phyloP scores from a whole-genome alignment of 202 grass and related monocot species.

The Brachypodium distachyon region DNA sequence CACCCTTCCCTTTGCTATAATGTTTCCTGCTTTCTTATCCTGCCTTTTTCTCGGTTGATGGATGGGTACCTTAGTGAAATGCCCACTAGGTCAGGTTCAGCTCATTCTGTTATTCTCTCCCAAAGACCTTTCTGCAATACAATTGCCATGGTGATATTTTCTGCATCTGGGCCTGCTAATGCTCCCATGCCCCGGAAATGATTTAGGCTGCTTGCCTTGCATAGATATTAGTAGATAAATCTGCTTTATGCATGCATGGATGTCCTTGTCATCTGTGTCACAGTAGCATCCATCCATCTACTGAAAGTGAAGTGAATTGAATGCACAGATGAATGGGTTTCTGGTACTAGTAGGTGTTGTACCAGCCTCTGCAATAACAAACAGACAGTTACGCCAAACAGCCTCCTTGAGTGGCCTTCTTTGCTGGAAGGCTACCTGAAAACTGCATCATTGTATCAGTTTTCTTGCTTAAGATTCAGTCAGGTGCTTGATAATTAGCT shows the following conservation, averaged over 20 bases:
- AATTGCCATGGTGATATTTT: neutral
- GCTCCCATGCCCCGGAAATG: neutral
- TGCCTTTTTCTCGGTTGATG: neutral
- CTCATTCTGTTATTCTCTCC: neutral
- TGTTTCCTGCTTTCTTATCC: slow-evolving; percentile 23
- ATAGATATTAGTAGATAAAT: too few relatives aligned
- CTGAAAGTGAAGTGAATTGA: neutral
- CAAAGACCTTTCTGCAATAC: neutral
- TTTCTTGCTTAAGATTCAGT: too few relatives aligned
- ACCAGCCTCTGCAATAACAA: neutral
- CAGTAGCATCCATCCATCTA: neutral
- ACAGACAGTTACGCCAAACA: neutral
- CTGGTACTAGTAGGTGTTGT: neutral
- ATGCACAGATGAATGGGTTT: neutral
- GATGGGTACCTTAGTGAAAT: slow-evolving; percentile 7
- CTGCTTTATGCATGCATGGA: too few relatives aligned
- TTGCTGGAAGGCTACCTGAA: too few relatives aligned
- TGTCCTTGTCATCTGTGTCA: neutral
- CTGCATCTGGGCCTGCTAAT: neutral
- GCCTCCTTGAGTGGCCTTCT: neutral
- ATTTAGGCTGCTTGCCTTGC: neutral
- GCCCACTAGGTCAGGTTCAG: neutral
- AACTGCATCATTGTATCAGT: too few relatives aligned
- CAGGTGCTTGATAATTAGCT: too few relatives aligned
- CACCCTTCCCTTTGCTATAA: neutral